Percentiles rank a stretch among this genome's conserved stretches.
Evolutionary conservation across 345 rosid genomes (phyloP).

Genomic region (Corchorus capsularis): DNA sequence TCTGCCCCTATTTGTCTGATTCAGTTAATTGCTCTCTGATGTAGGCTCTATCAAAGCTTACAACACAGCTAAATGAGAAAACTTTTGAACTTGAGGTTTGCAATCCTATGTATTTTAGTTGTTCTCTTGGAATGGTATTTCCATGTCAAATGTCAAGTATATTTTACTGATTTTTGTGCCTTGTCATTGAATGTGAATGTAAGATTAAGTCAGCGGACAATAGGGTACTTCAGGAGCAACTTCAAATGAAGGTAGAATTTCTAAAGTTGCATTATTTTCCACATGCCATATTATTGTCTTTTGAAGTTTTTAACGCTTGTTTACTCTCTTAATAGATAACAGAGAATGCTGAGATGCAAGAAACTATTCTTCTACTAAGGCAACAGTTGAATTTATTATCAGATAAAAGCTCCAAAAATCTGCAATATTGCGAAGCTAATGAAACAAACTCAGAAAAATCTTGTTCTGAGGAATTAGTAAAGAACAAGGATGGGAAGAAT

Average conservation of each 20-base stretch:
- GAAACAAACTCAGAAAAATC: conserved; percentile 16
- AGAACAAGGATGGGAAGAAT: conserved; percentile 24
- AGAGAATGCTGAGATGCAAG: conserved; percentile 65
- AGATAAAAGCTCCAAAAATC: conserved; percentile 31
- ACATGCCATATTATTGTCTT: background rate
- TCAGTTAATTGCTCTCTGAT: conserved; percentile 21
- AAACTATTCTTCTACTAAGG: conserved; percentile 56
- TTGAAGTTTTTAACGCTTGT: background rate
- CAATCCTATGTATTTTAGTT: conserved; percentile 24
- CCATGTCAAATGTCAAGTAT: background rate
- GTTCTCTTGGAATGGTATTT: background rate
- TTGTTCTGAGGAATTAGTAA: conserved; percentile 24
- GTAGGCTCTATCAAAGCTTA: conserved; percentile 59
- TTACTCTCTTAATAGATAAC: conserved; percentile 39
- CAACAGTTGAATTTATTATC: conserved; percentile 46
- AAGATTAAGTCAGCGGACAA: conserved; percentile 75
- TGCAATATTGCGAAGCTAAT: conserved; percentile 36
- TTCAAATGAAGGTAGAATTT: conserved; percentile 58
- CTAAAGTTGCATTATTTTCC: conserved; percentile 14
- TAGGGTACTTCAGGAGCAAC: conserved; percentile 70
- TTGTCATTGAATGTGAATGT: conserved; percentile 23
- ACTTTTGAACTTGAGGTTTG: conserved; percentile 77
- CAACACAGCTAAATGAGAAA: conserved; percentile 59
- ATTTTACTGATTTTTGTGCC: conserved; percentile 23
- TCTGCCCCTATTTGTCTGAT: conserved; percentile 23